Evolutionary conservation across 2,329 filamentous ascomycete species (phyloP).

Genomic region (Trichothecium roseum): DNA sequence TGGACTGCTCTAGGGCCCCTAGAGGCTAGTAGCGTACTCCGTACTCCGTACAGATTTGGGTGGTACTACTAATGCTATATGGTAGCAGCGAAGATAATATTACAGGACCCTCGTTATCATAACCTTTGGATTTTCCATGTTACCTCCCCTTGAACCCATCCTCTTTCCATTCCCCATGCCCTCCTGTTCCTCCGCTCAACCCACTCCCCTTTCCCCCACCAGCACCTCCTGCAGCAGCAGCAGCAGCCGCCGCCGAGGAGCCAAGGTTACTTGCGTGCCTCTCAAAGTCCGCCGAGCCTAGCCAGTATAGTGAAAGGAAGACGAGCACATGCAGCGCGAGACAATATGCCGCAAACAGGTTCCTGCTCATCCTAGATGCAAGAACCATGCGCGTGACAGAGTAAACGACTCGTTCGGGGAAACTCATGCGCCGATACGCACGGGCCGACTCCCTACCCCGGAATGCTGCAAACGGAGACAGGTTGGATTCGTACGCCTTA

Average conservation of each 20-base stretch:
- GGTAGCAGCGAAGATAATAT: no score
- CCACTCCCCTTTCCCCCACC: slow-evolving; percentile 15
- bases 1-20: no score
- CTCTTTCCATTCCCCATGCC: slow-evolving; percentile 51
- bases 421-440: slow-evolving; percentile 85
- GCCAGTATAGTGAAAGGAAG: slow-evolving; percentile 78
- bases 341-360: slow-evolving; percentile 89
- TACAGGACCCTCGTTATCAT: no score
- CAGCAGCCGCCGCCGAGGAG: slow-evolving; percentile 23
- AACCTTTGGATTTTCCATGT: slow-evolving; percentile 3
- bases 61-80: no score
- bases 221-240: slow-evolving; percentile 19
- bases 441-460: slow-evolving; percentile 84
- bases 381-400: slow-evolving; percentile 85
- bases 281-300: slow-evolving; percentile 59
- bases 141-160: slow-evolving; percentile 43
- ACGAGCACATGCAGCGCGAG: slow-evolving; percentile 79
- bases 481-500: slow-evolving; percentile 86
- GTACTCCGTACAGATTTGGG: no score
- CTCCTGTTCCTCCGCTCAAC: slow-evolving; percentile 10
- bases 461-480: slow-evolving; percentile 94
- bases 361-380: slow-evolving; percentile 80
- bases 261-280: slow-evolving; percentile 48
- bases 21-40: no score
- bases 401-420: slow-evolving; percentile 84